Percentiles rank a stretch among this genome's conserved stretches.
Conservation (phyloP, 2,329 filamentous ascomycete species). For the Penicillium psychrosexuale region DNA sequence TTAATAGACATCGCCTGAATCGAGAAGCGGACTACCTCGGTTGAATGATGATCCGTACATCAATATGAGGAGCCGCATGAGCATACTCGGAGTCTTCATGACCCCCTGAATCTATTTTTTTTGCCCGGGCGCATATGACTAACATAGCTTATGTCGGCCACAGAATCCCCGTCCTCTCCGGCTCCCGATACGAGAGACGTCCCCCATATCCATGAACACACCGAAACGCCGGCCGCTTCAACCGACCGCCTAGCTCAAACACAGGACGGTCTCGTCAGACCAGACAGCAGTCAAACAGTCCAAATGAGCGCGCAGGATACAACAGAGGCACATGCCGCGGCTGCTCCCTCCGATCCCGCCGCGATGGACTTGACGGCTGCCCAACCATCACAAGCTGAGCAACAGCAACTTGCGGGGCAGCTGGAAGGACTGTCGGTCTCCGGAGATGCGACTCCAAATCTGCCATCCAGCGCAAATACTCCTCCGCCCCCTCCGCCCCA, state of each 20-base stretch:
- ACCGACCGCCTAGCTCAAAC: constrained; percentile 16
- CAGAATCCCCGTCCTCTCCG: constrained; percentile 26
- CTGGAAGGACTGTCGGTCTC: constrained; percentile 35
- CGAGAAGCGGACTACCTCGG: constrained; percentile 22
- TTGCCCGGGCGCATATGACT: constrained; percentile 35
- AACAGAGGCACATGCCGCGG: not conserved
- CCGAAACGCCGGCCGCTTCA: constrained; percentile 24
- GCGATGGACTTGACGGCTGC: constrained; percentile 5
- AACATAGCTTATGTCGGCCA: constrained; percentile 44
- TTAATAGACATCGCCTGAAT: not conserved
- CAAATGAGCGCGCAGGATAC: constrained; percentile 15
- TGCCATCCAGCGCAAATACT: constrained; percentile 17
- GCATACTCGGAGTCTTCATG: constrained; percentile 4
- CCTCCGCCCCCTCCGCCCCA: constrained; percentile 46
- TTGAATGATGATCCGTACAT: constrained; percentile 35
- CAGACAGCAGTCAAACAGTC: constrained; percentile 8
- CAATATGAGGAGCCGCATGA: constrained; percentile 30
- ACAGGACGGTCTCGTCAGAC: constrained; percentile 19
- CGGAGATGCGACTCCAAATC: constrained; percentile 18
- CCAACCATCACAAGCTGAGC: constrained; percentile 15
- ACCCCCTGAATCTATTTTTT: constrained; percentile 9
- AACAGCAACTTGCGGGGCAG: constrained; percentile 28
- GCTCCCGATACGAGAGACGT: constrained; percentile 25
- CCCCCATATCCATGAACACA: constrained; percentile 22
- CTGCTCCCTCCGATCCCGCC: not conserved